Conservation (phyloP, 129 eudicot species). For the Flaveria robusta region DNA sequence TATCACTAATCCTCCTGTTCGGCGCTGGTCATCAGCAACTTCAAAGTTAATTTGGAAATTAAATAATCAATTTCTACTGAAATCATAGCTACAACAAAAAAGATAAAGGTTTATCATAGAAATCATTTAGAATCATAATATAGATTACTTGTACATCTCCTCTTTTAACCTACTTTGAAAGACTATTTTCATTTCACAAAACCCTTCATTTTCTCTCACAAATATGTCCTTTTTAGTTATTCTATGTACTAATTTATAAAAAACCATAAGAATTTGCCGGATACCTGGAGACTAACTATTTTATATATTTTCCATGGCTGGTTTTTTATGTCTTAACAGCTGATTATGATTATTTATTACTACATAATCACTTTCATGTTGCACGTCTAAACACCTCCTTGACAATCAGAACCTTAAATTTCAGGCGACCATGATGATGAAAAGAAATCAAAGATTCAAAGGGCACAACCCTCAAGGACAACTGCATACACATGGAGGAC, state of each 20-base stretch:
- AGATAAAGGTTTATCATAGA: neutral
- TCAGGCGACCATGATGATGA: slow-evolving; percentile 1
- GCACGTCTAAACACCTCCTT: neutral
- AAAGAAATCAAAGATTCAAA: neutral
- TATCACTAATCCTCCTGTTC: slow-evolving; percentile 88
- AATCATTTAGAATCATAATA: neutral
- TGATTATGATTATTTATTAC: neutral
- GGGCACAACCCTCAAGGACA: neutral
- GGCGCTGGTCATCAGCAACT: slow-evolving; percentile 68
- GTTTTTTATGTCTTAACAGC: neutral
- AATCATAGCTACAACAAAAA: slow-evolving; percentile 2
- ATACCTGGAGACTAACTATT: too few relatives aligned
- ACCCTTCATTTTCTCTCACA: too few relatives aligned
- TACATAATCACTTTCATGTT: neutral
- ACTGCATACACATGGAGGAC: neutral
- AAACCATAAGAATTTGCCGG: too few relatives aligned
- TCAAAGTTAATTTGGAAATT: slow-evolving; percentile 20
- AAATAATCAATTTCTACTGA: neutral
- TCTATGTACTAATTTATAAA: too few relatives aligned
- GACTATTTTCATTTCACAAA: too few relatives aligned
- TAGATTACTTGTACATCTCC: neutral
- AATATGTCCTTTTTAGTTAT: too few relatives aligned
- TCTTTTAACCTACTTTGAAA: too few relatives aligned
- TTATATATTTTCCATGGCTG: too few relatives aligned
- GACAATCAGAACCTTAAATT: neutral